Percentiles rank a stretch among this genome's conserved stretches.
Conservation (phyloP, 1,284 basidiomycete genomes). For the Fomitiporia mediterranea region DNA sequence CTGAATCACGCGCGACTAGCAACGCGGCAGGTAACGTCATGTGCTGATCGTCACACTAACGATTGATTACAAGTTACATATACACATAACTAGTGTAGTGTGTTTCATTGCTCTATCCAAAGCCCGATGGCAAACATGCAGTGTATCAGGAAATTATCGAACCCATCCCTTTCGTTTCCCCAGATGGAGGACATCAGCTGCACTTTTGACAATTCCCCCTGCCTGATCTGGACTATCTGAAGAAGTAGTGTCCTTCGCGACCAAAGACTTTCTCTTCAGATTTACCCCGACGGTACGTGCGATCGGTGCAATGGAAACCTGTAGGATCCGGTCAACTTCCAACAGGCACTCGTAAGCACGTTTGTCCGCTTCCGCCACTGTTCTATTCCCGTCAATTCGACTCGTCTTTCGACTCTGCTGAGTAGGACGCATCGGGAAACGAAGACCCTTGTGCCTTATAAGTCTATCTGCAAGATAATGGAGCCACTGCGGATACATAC, state of each 20-base stretch:
- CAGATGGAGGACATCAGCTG: slow-evolving; percentile 29
- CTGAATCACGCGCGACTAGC: not conserved
- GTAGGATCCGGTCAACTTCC: slow-evolving; percentile 31
- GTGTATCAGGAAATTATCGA: slow-evolving; percentile 16
- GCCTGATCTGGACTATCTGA: not conserved
- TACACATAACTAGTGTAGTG: not conserved
- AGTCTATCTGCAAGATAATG: slow-evolving; percentile 75
- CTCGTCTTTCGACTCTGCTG: slow-evolving; percentile 27
- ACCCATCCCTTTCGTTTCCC: slow-evolving; percentile 30
- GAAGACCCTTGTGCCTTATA: slow-evolving; percentile 62
- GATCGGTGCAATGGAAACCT: not conserved
- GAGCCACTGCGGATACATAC: slow-evolving; percentile 57
- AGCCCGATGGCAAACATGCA: not conserved
- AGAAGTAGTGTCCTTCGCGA: slow-evolving; percentile 12
- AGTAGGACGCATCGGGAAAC: slow-evolving; percentile 35
- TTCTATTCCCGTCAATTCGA: slow-evolving; percentile 16
- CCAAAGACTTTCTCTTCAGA: not conserved
- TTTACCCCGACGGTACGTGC: slow-evolving; percentile 7
- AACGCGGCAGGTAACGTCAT: slow-evolving; percentile 8
- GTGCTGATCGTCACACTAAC: not conserved
- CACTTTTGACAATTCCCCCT: slow-evolving; percentile 23
- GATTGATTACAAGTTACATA: not conserved
- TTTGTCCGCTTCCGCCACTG: slow-evolving; percentile 28
- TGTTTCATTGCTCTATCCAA: not conserved
- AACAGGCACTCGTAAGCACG: slow-evolving; percentile 31